These are phyloP conservation scores for Boechera retrofracta DNA, from an alignment of 345 rosid species.

Conservation along the genomic window DNA sequence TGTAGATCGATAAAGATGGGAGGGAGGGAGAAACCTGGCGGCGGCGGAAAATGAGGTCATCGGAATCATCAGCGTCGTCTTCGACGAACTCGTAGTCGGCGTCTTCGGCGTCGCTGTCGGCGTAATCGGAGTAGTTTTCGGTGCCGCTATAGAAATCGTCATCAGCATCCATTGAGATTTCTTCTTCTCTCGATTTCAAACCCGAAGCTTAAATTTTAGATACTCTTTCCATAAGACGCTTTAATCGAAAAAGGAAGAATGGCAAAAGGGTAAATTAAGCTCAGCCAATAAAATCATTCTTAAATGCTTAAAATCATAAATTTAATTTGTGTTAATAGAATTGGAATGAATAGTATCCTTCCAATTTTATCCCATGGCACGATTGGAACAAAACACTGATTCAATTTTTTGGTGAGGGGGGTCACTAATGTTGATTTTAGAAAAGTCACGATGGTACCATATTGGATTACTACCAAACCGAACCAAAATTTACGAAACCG, in stretches of 20 bases:
- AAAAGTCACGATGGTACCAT: no score
- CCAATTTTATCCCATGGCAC: not conserved
- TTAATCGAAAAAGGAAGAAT: not conserved
- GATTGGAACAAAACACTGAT: not conserved
- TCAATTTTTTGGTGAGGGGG: not conserved
- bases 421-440: no score
- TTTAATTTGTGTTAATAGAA: no score
- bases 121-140: constrained; percentile 53
- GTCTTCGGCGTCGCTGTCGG: constrained; percentile 64
- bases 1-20: constrained; percentile 17
- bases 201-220: not conserved
- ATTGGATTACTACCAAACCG: no score
- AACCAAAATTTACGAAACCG: no score
- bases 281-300: constrained; percentile 3
- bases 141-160: constrained; percentile 86
- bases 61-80: constrained; percentile 75
- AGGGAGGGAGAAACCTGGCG: constrained; percentile 53
- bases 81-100: constrained; percentile 77
- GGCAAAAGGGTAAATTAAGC: constrained; percentile 40
- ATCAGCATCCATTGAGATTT: constrained; percentile 51
- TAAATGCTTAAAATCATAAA: no score
- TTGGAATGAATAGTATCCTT: constrained; percentile 1
- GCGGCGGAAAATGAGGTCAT: constrained; percentile 64
- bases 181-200: not conserved
- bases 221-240: not conserved